Evolutionary conservation across 2,329 filamentous ascomycete species (phyloP).

Genomic region (Cladobotryum protrusum): DNA sequence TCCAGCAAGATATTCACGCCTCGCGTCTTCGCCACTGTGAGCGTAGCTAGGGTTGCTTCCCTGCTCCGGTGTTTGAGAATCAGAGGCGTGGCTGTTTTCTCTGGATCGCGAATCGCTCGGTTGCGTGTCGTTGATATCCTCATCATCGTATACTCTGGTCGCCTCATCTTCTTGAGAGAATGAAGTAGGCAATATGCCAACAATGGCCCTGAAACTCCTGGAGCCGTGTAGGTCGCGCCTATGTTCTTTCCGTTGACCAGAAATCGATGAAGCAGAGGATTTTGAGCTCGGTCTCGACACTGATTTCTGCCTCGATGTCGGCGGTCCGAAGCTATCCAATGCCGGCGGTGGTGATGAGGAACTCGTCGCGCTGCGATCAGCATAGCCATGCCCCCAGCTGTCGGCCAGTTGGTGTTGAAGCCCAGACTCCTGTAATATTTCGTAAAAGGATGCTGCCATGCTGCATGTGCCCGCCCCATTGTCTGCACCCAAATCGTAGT

Average conservation of each 20-base stretch:
- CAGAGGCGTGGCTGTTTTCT: neutral
- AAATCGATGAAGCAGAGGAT: too few relatives aligned
- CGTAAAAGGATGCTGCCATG: constrained; percentile 10
- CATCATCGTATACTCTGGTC: neutral
- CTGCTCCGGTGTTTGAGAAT: neutral
- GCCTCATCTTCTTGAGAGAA: neutral
- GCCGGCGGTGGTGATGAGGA: constrained; percentile 1
- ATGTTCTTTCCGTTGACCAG: neutral
- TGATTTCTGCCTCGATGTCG: constrained; percentile 4
- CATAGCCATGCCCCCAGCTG: constrained; percentile 3
- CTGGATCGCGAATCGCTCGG: constrained; percentile 1
- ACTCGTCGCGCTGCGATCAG: neutral
- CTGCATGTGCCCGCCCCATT: constrained; percentile 3
- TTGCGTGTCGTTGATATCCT: neutral
- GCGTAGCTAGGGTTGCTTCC: neutral
- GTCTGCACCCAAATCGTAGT: neutral
- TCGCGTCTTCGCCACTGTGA: neutral
- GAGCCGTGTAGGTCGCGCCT: neutral
- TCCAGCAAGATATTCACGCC: constrained; percentile 4
- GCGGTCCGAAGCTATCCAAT: neutral
- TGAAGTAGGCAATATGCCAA: neutral
- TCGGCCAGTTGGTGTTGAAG: constrained; percentile 6
- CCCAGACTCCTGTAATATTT: constrained; percentile 11
- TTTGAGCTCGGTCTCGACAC: too few relatives aligned
- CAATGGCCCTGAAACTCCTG: neutral